Evolutionary conservation across 2,329 filamentous ascomycete species (phyloP), one percentile per base, ranked within the genome.

Genomic region (Cladophialophora psammophila): DNA sequence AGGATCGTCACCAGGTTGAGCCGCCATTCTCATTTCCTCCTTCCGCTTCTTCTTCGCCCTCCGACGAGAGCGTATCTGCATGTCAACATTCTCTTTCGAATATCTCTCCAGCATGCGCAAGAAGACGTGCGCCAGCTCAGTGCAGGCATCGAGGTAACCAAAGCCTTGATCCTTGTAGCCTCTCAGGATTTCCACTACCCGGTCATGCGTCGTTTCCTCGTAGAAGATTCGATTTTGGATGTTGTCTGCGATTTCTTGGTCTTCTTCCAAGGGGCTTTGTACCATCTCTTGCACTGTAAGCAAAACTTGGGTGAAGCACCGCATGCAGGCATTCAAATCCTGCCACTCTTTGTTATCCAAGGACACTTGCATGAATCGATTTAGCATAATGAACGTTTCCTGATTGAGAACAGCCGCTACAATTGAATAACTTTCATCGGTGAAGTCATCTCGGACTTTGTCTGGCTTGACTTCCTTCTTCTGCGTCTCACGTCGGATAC

Each of bases 171-270:
- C 92, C 72, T 96, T 96, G 81, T 96, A 98, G n/a, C 86, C 90
- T 69, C 90, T 86, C 0, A 94, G 84, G 61, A 97, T 91, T 66
- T 89, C 87, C 35, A 94, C 86, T 60, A 99, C 87, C 31, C 91
- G 86, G 69, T 99, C 94, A 75, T 99, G 94, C 0, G 94, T 97
- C 0, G 92, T 88, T 75, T 98, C 93, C 78, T 99, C 95, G 80
- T 99, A 99, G 78, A 99, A 99, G n/a, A 99, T 92, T 68, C 94
- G 92, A 74, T 91, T 96, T 60, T 97, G 88, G 12, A 96, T 97
- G 73, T 99, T 99, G 76, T 99, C 94, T 0, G 95, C 94, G 76
- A 99, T 98, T 73, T 98, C 95, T 75, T 96, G 91, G 72, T 99
- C 92, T n/a, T 97, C 94, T 69, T 97, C 94, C 35, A 92, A 86